Percentiles rank a stretch among this genome's conserved stretches.
Evolutionary conservation across 495 filamentous ascomycete genomes (phyloP).

Genomic region (Penicillium nucicola): DNA sequence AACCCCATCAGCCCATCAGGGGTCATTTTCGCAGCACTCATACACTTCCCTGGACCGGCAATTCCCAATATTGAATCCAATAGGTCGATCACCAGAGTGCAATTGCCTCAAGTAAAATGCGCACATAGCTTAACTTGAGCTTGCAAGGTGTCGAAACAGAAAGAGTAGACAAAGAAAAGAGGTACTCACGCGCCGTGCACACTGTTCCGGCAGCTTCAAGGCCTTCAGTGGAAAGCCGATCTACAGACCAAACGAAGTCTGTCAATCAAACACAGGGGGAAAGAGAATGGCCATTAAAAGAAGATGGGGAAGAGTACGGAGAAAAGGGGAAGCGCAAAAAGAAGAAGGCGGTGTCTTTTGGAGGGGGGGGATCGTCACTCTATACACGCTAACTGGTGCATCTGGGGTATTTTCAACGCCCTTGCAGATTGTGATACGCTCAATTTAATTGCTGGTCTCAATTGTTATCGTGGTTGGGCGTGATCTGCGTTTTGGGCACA

Average conservation of each 20-base stretch:
- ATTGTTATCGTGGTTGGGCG: no score
- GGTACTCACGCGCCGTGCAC: slow-evolving; percentile 21
- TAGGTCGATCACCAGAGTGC: not conserved
- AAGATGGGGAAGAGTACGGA: not conserved
- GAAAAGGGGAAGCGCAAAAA: slow-evolving; percentile 27
- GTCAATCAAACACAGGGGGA: slow-evolving; percentile 3
- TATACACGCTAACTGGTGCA: not conserved
- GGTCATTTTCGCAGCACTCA: not conserved
- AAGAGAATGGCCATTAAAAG: slow-evolving; percentile 8
- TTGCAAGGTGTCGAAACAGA: slow-evolving; percentile 7
- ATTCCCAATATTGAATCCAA: no score
- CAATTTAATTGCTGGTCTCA: no score
- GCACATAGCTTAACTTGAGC: slow-evolving; percentile 1
- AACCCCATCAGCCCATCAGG: not conserved
- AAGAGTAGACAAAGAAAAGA: slow-evolving; percentile 1
- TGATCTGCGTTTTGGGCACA: no score
- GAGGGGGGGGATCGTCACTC: slow-evolving; percentile 14
- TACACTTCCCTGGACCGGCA: not conserved
- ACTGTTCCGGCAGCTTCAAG: slow-evolving; percentile 15
- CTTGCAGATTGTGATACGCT: not conserved
- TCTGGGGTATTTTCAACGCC: not conserved
- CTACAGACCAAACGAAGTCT: not conserved
- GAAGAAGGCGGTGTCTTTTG: slow-evolving; percentile 25
- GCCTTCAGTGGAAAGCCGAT: slow-evolving; percentile 3
- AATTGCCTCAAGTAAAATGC: not conserved